These are phyloP conservation scores for Globisporangium irregulare DNA, from an alignment of 352 stramenopile species.

Conservation along the genomic window DNA sequence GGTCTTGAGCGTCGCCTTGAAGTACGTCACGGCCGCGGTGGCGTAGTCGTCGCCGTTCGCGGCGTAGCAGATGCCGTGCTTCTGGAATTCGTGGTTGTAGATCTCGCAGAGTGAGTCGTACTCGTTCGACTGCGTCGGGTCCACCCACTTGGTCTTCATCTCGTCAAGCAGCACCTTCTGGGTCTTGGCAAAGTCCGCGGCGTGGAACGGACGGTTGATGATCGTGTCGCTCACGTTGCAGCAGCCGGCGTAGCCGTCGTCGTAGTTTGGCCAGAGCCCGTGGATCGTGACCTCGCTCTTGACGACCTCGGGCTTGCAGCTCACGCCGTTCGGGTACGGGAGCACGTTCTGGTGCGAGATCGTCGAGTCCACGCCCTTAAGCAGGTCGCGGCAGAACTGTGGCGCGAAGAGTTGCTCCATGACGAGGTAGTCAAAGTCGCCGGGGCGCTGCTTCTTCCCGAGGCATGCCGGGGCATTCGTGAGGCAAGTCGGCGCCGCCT, in stretches of 20 bases:
- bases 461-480: slow-evolving; percentile 46
- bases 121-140: slow-evolving; percentile 48
- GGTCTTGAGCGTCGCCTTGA: slow-evolving; percentile 49
- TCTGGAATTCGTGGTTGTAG: slow-evolving; percentile 89
- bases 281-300: slow-evolving; percentile 64
- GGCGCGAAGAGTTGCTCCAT: slow-evolving; percentile 77
- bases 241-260: slow-evolving; percentile 63
- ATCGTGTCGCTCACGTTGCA: slow-evolving; percentile 55
- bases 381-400: slow-evolving; percentile 76
- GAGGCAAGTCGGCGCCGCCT: slow-evolving; percentile 44
- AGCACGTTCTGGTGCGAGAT: slow-evolving; percentile 60
- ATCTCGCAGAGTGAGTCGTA: slow-evolving; percentile 74
- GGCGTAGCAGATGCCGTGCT: slow-evolving; percentile 81
- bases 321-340: slow-evolving; percentile 48
- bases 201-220: slow-evolving; percentile 53
- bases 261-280: slow-evolving; percentile 70
- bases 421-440: slow-evolving; percentile 73
- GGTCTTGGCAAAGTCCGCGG: slow-evolving; percentile 35
- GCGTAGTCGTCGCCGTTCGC: slow-evolving; percentile 51
- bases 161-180: slow-evolving; percentile 41
- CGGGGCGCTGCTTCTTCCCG: slow-evolving; percentile 52
- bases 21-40: slow-evolving; percentile 58
- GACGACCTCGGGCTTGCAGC: slow-evolving; percentile 38
- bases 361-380: slow-evolving; percentile 62
- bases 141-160: slow-evolving; percentile 36